phyloP scores from a whole-genome alignment of 2,329 filamentous ascomycete genomes.

The Fusarium sp. region DNA sequence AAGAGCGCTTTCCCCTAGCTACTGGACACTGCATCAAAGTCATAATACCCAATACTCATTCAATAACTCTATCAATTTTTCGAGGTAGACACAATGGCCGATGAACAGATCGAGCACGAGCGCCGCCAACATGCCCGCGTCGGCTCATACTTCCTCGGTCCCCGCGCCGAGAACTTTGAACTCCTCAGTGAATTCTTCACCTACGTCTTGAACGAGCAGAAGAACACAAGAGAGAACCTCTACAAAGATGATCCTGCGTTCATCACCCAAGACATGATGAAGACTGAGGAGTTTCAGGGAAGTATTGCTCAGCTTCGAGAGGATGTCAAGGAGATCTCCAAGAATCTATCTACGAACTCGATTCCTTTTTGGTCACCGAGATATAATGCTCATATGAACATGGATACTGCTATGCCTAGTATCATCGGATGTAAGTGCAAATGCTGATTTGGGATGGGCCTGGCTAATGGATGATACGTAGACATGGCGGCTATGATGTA shows the following conservation, averaged over 20 bases:
- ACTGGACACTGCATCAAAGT: not conserved
- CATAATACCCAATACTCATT: not conserved
- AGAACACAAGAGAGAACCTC: not conserved
- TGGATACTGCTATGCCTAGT: slow-evolving; percentile 1
- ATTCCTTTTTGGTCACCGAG: not conserved
- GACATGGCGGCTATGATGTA: slow-evolving; percentile 6
- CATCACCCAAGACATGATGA: not conserved
- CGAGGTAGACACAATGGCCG: not conserved
- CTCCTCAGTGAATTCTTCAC: not conserved
- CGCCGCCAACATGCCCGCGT: not conserved
- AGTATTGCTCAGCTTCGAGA: not conserved
- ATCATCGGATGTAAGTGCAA: slow-evolving; percentile 2
- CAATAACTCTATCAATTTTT: accelerated
- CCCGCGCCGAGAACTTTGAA: slow-evolving; percentile 4
- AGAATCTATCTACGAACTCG: not conserved
- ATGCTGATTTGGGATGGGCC: no score
- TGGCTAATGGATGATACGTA: no score
- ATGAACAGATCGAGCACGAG: not conserved
- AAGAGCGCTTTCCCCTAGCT: not conserved
- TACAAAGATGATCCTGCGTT: not conserved
- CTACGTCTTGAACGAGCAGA: not conserved
- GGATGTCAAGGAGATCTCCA: not conserved
- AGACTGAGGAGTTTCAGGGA: not conserved
- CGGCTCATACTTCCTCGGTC: not conserved
- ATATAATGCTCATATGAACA: slow-evolving; percentile 4